Base-by-base conservation (phyloP, 495 filamentous ascomycete species). In the Terfezia boudieri region DNA sequence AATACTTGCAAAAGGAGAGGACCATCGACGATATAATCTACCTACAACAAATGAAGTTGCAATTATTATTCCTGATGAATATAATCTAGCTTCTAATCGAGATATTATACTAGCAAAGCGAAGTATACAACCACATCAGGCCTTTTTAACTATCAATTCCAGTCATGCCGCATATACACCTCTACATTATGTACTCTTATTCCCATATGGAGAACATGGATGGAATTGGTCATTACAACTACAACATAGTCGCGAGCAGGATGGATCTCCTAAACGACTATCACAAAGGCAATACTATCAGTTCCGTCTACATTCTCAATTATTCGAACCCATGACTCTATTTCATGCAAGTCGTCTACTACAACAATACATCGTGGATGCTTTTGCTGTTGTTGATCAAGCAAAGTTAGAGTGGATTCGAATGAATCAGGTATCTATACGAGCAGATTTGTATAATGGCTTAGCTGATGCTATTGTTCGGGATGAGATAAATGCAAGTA, bases 91-190 rank as follows among this genome's bases (percentile, higher is more conserved):
- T 46, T 12, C 4, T 17, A 46, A 14, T 17, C 4, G 7, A 46
- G 14, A 55, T n/a, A 48, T 55, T 50, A 37, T 49, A 14, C 53
- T 55, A 17, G 32, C 1, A 2, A 14, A 26, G 1, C 4, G 9
- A 11, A 51, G 10, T 17, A 14, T 23, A 20, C 4, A 11, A 16
- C 4, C 4, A 16, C 4, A 12, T 16, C 10, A 16, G 2, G 10
- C 5, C 5, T 26, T 26, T 26, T 26, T 26, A 26, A 36, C 9
- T 9, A 51, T 57, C 53, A 36, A 53, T 35, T 17, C 41, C 11
- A 59, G 37, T 32, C 37, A 59, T 32, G 38, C 36, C 1, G 37
- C 36, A 49, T 62, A 59, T 59, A 62, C n/a, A n/a, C n/a, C n/a
- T n/a, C n/a, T n/a, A n/a, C n/a, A n/a, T n/a, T n/a, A n/a, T n/a